Conservation (phyloP, 768 basidiomycete genomes). For the Suillus fuscotomentosus region DNA sequence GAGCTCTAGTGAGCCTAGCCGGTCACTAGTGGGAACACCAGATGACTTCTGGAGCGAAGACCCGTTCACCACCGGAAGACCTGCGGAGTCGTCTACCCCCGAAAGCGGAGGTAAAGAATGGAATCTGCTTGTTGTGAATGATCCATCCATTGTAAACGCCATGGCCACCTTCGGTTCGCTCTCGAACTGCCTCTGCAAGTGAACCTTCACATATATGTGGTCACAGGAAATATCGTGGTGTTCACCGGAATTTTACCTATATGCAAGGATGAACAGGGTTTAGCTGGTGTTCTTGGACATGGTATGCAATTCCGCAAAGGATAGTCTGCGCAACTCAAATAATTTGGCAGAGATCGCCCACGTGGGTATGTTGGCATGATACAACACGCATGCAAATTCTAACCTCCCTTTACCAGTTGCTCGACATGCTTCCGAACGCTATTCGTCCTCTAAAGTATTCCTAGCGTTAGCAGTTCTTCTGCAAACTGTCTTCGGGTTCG, state of each 20-base stretch:
- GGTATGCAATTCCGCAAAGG: conserved; percentile 40
- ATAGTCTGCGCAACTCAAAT: conserved; percentile 2
- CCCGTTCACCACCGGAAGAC: conserved; percentile 11
- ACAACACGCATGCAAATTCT: not conserved
- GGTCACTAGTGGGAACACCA: not conserved
- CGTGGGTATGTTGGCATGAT: conserved; percentile 42
- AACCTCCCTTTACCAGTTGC: conserved; percentile 44
- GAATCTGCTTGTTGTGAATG: conserved; percentile 79
- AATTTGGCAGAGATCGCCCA: conserved; percentile 71
- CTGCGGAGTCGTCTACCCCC: conserved; percentile 5
- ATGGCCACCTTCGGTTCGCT: conserved; percentile 65
- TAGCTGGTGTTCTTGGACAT: conserved; percentile 84
- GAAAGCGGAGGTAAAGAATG: conserved; percentile 40
- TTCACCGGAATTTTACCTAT: conserved; percentile 88
- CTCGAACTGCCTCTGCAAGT: not conserved
- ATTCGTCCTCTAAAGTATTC: conserved; percentile 42
- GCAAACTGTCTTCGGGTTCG: conserved; percentile 50
- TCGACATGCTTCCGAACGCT: conserved; percentile 50
- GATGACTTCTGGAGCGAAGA: conserved; percentile 26
- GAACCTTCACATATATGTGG: not conserved
- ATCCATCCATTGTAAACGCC: conserved; percentile 70
- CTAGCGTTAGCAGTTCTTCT: conserved; percentile 42
- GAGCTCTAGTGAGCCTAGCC: conserved; percentile 11
- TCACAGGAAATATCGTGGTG: conserved; percentile 71
- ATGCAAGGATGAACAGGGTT: conserved; percentile 71